Evolutionary conservation across 441 rosid species (phyloP), one percentile per base, ranked within the genome.

Genomic region (Biscutella auriculata): DNA sequence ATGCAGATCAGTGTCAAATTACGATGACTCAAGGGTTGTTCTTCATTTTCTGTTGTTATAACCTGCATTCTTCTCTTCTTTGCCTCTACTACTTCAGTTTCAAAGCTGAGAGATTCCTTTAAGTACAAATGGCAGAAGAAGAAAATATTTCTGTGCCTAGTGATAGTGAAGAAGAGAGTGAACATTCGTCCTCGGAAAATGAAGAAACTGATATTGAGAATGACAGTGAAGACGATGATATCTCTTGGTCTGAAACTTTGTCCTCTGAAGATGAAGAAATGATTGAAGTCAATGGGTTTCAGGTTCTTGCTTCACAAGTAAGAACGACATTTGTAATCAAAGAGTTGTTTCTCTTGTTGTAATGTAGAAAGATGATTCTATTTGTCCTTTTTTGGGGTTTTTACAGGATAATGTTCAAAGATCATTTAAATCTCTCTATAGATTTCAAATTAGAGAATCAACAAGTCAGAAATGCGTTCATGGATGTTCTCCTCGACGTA

Each of bases 391-490:
- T 43, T 6, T n/a, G n/a, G n/a, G 12, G 4, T 43, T 11, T 10
- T 5, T 2, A 0, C 30, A n/a, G 50, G 8, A 34, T 17, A 21
- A 33, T 57, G 14, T 57, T 57, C 21, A 42, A 57, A 25, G 33
- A 16, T 13, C 53, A 57, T 29, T 52, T 52, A 23, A 52, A 57
- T 34, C n/a, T 51, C 42, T 17, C 42, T n/a, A 17, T 17, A 12
- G 21, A 55, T 29, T 57, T 57, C 13, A n/a, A 6, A 8, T 5
- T n/a, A 17, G 21, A n/a, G 41, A 57, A 30, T 19, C 39, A 50
- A 61, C 41, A 4, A 25, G 23, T 61, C 16, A 60, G 50, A 15
- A 30, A 49, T 50, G 42, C 50, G 13, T 61, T 39, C 58, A 30
- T 61, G 57, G 15, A 30, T 7, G 45, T 21, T 5, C 50, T 61